A percentile compares a stretch with the other conserved stretches of the same genome.
phyloP scores from a whole-genome alignment of 2,329 filamentous ascomycete genomes.

The Colletotrichum endophyticum region DNA sequence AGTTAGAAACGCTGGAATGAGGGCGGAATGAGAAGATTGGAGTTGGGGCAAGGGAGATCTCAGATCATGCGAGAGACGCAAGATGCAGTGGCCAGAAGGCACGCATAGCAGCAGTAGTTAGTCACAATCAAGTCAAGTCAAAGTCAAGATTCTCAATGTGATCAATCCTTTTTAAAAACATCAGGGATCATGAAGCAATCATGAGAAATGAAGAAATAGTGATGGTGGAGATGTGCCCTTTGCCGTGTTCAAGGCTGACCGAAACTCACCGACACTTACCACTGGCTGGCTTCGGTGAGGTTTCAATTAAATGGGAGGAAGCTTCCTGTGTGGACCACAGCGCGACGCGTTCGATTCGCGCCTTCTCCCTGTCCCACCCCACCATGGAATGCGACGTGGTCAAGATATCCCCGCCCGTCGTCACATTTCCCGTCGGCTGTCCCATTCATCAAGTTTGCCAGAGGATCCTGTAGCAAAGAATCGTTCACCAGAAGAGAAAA shows the following conservation, averaged over 20 bases:
- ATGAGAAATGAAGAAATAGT: not conserved
- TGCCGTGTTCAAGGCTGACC: not conserved
- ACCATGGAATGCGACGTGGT: not conserved
- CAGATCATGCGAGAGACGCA: not conserved
- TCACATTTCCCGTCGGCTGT: not conserved
- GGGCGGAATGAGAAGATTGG: fast-evolving
- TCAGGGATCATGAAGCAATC: not conserved
- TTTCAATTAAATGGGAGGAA: not conserved
- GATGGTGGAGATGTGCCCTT: not conserved
- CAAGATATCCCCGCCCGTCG: not conserved
- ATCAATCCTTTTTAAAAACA: not conserved
- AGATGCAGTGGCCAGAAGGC: not conserved
- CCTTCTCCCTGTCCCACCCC: not conserved
- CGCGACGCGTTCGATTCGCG: not conserved
- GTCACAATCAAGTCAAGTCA: not conserved
- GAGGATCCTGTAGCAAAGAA: not conserved
- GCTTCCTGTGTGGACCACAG: not conserved
- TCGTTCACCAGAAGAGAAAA: not conserved
- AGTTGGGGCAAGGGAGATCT: not conserved
- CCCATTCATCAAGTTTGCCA: not conserved
- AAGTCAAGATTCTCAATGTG: not conserved
- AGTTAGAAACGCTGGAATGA: fast-evolving
- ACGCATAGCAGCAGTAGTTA: not conserved
- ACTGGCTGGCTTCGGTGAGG: not conserved
- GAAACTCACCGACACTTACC: not conserved